Percentiles rank a stretch among this genome's conserved stretches.
These are phyloP conservation scores for Chimonanthus salicifolius DNA, from an alignment of 164 flowering plant genomes.

Conservation along the genomic window DNA sequence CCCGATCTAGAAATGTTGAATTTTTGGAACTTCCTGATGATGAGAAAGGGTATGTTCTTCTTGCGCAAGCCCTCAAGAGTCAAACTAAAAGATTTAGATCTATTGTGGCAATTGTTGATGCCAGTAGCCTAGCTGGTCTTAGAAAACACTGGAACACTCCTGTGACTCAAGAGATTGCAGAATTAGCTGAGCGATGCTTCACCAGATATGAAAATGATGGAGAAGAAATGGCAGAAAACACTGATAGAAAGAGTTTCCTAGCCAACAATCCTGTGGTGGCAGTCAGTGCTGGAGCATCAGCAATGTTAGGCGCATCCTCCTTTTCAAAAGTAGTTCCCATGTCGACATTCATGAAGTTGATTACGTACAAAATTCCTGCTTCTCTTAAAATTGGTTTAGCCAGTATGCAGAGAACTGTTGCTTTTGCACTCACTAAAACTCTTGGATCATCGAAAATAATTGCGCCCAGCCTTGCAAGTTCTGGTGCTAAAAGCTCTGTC, in stretches of 20 bases:
- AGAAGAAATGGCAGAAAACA: conserved; percentile 16
- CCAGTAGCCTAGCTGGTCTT: conserved; percentile 61
- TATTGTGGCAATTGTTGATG: conserved; percentile 82
- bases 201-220: conserved; percentile 26
- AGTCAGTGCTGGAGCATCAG: conserved; percentile 92
- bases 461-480: conserved; percentile 47
- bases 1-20: conserved; percentile 15
- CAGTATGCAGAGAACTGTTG: conserved; percentile 52
- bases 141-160: conserved; percentile 73
- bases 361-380: conserved; percentile 55
- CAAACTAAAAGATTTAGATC: conserved; percentile 64
- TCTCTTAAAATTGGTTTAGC: conserved; percentile 50
- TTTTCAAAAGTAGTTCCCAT: conserved; percentile 62
- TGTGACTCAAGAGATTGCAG: conserved; percentile 56
- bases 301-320: conserved; percentile 69
- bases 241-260: conserved; percentile 31
- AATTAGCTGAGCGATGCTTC: conserved; percentile 42
- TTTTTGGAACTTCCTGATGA: conserved; percentile 55
- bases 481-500: conserved; percentile 48
- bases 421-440: conserved; percentile 44
- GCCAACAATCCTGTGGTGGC: conserved; percentile 67
- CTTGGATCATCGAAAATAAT: conserved; percentile 54
- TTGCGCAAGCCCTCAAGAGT: conserved; percentile 63
- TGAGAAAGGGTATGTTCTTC: conserved; percentile 64
- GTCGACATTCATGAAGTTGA: conserved; percentile 53